phyloP scores from a whole-genome alignment of 2,329 filamentous ascomycete genomes.

The Camptophora hylomeconis region DNA sequence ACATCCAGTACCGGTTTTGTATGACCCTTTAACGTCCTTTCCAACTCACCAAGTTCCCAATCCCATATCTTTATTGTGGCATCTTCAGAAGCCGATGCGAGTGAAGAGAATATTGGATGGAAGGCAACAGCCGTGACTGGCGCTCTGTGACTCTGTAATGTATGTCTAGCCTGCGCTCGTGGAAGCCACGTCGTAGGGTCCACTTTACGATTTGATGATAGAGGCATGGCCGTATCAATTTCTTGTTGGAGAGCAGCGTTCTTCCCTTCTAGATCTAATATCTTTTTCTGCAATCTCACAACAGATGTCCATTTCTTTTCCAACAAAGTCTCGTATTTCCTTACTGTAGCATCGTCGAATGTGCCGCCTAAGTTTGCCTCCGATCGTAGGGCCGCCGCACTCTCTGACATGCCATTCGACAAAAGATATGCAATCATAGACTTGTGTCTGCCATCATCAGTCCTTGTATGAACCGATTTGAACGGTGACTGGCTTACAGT shows the following conservation, averaged over 20 bases:
- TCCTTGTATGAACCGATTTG: conserved; percentile 10
- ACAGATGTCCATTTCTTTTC: conserved; percentile 99
- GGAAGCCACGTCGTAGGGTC: conserved; percentile 82
- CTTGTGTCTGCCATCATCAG: conserved; percentile 56
- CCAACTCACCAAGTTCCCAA: conserved; percentile 84
- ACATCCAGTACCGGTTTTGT: conserved; percentile 79
- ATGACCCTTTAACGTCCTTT: conserved; percentile 82
- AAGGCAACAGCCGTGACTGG: conserved; percentile 82
- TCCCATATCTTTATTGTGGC: conserved; percentile 96
- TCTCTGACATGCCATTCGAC: conserved; percentile 56
- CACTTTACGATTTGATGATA: conserved; percentile 64
- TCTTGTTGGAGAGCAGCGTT: conserved; percentile 64
- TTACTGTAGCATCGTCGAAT: conserved; percentile 69
- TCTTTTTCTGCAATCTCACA: conserved; percentile 91
- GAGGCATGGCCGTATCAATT: conserved; percentile 69
- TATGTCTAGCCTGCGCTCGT: conserved; percentile 66
- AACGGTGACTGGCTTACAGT: conserved; percentile 47
- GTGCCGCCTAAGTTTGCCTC: conserved; percentile 54
- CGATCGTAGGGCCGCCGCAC: conserved; percentile 58
- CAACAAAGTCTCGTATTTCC: conserved; percentile 86
- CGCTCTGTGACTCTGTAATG: conserved; percentile 66
- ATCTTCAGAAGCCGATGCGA: conserved; percentile 85
- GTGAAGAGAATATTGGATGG: conserved; percentile 78
- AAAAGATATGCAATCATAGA: conserved; percentile 81
- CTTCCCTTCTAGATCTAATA: conserved; percentile 81